A percentile compares a stretch with the other conserved stretches of the same genome.
Evolutionary conservation across 75 land plant genomes (phyloP).

Genomic region (Picea glauca): DNA sequence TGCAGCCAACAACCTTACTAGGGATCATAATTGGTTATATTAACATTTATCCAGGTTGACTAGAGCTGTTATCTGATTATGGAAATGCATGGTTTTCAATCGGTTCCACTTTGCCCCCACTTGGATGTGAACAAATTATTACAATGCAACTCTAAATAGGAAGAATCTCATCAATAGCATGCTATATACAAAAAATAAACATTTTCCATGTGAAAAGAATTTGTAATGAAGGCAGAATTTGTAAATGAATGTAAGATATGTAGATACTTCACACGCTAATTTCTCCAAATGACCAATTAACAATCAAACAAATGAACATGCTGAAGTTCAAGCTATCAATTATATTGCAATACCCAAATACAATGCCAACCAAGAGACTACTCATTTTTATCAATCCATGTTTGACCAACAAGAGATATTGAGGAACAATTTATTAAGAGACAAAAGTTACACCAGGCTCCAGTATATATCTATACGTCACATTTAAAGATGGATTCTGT

Average conservation of each 20-base stretch:
- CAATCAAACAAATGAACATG: background rate
- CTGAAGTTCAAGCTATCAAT: background rate
- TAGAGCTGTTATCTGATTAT: no score
- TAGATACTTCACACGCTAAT: background rate
- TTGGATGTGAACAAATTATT: background rate
- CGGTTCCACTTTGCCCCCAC: no score
- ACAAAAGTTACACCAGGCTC: slow-evolving; percentile 3
- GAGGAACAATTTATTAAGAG: slow-evolving; percentile 2
- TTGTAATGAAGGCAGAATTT: no score
- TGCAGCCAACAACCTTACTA: no score
- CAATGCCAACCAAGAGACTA: background rate
- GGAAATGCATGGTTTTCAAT: no score
- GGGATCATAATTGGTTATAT: no score
- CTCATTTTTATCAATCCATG: slow-evolving; percentile 2
- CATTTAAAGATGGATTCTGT: background rate
- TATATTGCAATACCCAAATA: slow-evolving; percentile 5
- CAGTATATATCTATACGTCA: background rate
- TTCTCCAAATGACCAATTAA: background rate
- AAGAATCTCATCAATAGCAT: background rate
- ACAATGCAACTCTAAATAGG: background rate
- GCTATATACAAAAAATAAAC: background rate
- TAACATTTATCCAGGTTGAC: no score
- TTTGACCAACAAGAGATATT: background rate
- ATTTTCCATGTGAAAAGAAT: background rate
- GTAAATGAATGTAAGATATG: background rate